These are phyloP conservation scores for Fusarium paranaense DNA, from an alignment of 2,329 filamentous ascomycete species.

Conservation along the genomic window DNA sequence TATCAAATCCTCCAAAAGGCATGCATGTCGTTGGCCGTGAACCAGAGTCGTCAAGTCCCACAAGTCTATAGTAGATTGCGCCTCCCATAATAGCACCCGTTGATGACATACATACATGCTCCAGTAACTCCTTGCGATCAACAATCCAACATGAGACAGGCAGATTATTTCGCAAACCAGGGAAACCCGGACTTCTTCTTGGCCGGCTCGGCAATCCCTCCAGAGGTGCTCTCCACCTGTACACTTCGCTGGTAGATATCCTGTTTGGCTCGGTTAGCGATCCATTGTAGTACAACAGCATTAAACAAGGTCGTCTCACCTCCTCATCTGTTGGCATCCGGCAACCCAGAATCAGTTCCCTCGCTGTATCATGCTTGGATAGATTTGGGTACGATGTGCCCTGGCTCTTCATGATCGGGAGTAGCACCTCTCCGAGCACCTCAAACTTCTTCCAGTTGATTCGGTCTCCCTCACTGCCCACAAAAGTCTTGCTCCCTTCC, in stretches of 20 bases:
- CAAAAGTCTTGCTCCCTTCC: constrained; percentile 90
- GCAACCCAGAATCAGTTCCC: constrained; percentile 83
- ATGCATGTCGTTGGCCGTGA: constrained; percentile 16
- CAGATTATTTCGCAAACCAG: constrained; percentile 67
- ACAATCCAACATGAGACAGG: constrained; percentile 4
- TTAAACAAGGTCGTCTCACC: constrained; percentile 65
- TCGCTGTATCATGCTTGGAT: constrained; percentile 74
- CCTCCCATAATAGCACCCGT: constrained; percentile 23
- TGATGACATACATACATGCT: constrained; percentile 22
- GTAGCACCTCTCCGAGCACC: constrained; percentile 89
- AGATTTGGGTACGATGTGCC: constrained; percentile 83
- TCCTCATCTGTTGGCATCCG: constrained; percentile 88
- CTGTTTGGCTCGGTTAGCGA: constrained; percentile 53
- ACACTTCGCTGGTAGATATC: constrained; percentile 74
- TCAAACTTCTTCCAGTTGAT: constrained; percentile 99
- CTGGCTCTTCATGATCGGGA: constrained; percentile 93
- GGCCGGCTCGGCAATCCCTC: constrained; percentile 58
- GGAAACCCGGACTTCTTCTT: constrained; percentile 71
- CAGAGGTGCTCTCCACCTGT: constrained; percentile 65
- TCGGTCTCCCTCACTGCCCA: constrained; percentile 77
- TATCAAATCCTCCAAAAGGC: constrained; percentile 10
- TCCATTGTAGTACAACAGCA: neutral
- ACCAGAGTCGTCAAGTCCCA: constrained; percentile 21
- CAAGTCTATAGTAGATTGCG: constrained; percentile 41
- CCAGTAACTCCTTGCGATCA: constrained; percentile 44